Percentiles rank a stretch among this genome's conserved stretches.
Conservation (phyloP, 176 grass and related monocot genomes). For the Musa beccarii region DNA sequence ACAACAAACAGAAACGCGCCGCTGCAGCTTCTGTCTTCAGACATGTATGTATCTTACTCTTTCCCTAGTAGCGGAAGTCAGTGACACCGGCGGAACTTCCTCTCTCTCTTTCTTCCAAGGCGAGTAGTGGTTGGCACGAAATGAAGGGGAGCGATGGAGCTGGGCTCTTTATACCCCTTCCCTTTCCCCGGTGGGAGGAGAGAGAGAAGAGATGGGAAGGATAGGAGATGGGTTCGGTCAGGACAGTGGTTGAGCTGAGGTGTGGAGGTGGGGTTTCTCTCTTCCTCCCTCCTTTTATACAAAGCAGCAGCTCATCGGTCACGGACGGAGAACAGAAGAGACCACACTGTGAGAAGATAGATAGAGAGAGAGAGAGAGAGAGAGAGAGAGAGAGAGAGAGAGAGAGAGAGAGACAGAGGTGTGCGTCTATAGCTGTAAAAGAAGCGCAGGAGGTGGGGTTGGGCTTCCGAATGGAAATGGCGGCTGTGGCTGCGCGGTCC, state of each 20-base stretch:
- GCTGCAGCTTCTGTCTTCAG: no score
- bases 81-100: not conserved
- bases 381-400: not conserved
- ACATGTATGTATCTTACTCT: no score
- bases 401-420: not conserved
- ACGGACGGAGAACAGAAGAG: not conserved
- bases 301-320: not conserved
- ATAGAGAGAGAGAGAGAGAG: not conserved
- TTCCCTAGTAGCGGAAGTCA: not conserved
- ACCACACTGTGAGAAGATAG: no score
- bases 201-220: not conserved
- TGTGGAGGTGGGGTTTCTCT: not conserved
- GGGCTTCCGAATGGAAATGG: slow-evolving; percentile 5
- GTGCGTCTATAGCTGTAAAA: not conserved
- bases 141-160: not conserved
- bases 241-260: no score
- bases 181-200: not conserved
- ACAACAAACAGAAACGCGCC: no score
- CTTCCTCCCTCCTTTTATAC: not conserved
- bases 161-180: not conserved
- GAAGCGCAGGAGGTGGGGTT: not conserved
- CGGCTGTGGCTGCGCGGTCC: slow-evolving; percentile 23
- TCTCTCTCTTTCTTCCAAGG: not conserved
- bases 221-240: not conserved
- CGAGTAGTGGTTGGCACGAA: not conserved